phyloP scores from a whole-genome alignment of 345 rosid genomes.

The Cardamine occulta region DNA sequence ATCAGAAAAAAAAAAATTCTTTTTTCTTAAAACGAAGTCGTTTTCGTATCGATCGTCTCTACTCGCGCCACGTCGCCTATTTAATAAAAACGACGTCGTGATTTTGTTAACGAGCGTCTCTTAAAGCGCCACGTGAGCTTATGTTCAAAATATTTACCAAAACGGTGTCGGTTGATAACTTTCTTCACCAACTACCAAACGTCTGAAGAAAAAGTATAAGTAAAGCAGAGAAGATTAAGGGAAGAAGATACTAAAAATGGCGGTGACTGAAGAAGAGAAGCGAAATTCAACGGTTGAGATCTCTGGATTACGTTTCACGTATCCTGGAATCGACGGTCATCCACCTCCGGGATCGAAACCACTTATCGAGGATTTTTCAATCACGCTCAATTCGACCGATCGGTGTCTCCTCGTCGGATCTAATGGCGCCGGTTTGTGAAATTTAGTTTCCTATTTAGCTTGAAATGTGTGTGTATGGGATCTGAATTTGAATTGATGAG shows the following conservation, averaged over 20 bases:
- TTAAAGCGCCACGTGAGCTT: constrained; percentile 35
- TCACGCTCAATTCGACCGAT: constrained; percentile 63
- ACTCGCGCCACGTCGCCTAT: constrained; percentile 33
- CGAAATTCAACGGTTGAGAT: constrained; percentile 61
- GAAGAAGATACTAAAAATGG: constrained; percentile 40
- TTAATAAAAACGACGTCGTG: constrained; percentile 4
- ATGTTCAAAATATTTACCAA: neutral
- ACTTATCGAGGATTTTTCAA: constrained; percentile 69
- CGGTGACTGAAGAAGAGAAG: constrained; percentile 40
- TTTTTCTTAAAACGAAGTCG: neutral
- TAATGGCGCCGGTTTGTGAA: constrained; percentile 82
- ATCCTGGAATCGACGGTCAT: constrained; percentile 94
- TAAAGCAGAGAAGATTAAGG: neutral
- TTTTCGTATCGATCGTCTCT: neutral
- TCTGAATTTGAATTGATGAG: neutral
- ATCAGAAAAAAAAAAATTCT: too few relatives aligned
- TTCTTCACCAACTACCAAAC: constrained; percentile 35
- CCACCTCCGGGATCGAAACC: constrained; percentile 88
- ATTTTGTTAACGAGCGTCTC: constrained; percentile 15
- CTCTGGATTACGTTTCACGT: constrained; percentile 81
- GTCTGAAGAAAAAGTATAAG: constrained; percentile 37
- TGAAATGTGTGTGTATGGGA: neutral
- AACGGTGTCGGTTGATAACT: constrained; percentile 34
- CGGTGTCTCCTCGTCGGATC: constrained; percentile 98
- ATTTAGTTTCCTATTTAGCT: neutral